Percentiles rank a stretch among this genome's conserved stretches.
Conservation (phyloP, 2,329 filamentous ascomycete genomes). For the Pseudogymnoascus sp. region DNA sequence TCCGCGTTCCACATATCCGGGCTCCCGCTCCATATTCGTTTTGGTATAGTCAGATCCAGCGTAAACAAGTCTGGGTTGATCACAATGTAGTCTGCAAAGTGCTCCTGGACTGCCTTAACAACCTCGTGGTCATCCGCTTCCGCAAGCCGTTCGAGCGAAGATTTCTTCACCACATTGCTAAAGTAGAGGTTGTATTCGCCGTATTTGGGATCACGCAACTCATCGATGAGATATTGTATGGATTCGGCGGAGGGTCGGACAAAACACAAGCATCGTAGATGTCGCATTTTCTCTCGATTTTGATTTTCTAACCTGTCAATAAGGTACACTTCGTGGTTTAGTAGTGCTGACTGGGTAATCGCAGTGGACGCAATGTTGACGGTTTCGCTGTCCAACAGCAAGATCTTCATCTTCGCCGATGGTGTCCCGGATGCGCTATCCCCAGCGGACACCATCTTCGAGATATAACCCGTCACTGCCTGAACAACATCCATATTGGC, state of each 20-base stretch:
- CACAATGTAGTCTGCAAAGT: conserved; percentile 93
- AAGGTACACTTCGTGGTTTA: conserved; percentile 93
- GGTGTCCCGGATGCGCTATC: conserved; percentile 61
- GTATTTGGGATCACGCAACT: conserved; percentile 92
- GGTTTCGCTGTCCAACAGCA: conserved; percentile 89
- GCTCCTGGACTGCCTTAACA: conserved; percentile 87
- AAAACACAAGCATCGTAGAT: conserved; percentile 88
- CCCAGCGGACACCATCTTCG: conserved; percentile 85
- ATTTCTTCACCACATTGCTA: conserved; percentile 96
- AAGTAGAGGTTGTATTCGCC: conserved; percentile 97
- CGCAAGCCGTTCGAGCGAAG: conserved; percentile 83
- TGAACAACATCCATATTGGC: conserved; percentile 83
- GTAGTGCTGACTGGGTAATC: conserved; percentile 87
- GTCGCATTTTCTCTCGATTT: conserved; percentile 93
- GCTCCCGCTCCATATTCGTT: conserved; percentile 71
- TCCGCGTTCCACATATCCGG: conserved; percentile 90
- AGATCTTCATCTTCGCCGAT: conserved; percentile 94
- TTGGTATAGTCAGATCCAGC: conserved; percentile 65
- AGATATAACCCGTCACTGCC: conserved; percentile 89
- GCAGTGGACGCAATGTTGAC: conserved; percentile 90
- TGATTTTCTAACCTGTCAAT: conserved; percentile 91
- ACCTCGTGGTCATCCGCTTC: conserved; percentile 98
- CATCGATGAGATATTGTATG: conserved; percentile 89
- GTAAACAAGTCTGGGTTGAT: conserved; percentile 92
- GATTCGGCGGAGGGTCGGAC: conserved; percentile 87